Percentiles rank a stretch among this genome's conserved stretches.
These are phyloP conservation scores for Stephania cephalantha DNA, from an alignment of 164 flowering plant genomes.

Conservation along the genomic window DNA sequence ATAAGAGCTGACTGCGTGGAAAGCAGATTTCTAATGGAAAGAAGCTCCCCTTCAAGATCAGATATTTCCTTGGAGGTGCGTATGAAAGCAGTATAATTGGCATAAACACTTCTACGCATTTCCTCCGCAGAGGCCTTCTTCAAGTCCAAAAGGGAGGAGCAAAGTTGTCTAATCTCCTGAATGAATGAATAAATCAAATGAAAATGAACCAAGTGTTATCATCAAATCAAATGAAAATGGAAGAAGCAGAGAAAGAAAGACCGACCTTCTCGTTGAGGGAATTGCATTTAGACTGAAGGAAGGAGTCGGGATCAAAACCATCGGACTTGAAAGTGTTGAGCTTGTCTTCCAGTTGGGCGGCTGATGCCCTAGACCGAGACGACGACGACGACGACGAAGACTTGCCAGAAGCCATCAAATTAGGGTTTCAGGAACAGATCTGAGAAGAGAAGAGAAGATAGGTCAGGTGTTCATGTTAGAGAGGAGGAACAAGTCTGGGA, in stretches of 20 bases:
- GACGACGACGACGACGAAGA: constrained; percentile 7
- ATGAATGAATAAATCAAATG: constrained; percentile 11
- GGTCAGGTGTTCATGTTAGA: neutral
- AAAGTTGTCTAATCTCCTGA: constrained; percentile 91
- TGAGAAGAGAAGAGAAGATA: neutral
- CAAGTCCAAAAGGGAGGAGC: constrained; percentile 72
- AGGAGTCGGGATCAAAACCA: constrained; percentile 71
- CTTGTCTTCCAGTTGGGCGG: constrained; percentile 60
- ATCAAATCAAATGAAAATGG: neutral
- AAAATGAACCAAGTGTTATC: neutral
- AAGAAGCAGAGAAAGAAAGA: neutral
- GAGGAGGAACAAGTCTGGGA: neutral
- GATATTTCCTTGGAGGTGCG: constrained; percentile 96
- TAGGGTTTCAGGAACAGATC: constrained; percentile 4
- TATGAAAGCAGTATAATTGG: constrained; percentile 92
- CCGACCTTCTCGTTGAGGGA: constrained; percentile 84
- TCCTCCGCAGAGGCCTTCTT: constrained; percentile 99
- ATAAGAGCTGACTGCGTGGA: constrained; percentile 83
- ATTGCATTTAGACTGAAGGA: constrained; percentile 74
- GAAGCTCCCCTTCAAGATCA: constrained; percentile 90
- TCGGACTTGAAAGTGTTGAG: constrained; percentile 72
- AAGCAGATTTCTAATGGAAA: constrained; percentile 72
- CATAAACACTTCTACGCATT: constrained; percentile 97
- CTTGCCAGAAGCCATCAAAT: constrained; percentile 37
- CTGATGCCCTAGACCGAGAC: constrained; percentile 33